Conservation (phyloP, 345 rosid species). For the Corchorus capsularis region DNA sequence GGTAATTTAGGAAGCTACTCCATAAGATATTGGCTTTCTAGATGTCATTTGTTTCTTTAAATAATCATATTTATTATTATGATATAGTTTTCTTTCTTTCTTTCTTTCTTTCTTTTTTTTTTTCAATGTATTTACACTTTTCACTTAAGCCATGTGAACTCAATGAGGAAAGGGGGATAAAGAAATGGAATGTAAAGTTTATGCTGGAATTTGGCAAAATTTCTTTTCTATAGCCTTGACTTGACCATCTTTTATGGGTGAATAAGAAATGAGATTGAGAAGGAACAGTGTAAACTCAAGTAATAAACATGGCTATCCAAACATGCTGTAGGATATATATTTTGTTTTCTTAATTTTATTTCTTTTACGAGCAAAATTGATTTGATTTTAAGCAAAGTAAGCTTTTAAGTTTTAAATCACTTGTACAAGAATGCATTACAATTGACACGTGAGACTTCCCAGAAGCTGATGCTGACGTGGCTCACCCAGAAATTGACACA, state of each 20-base stretch:
- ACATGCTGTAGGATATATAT: too few relatives aligned
- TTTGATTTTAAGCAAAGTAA: too few relatives aligned
- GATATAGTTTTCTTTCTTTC: neutral
- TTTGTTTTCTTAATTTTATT: too few relatives aligned
- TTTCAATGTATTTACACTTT: constrained; percentile 27
- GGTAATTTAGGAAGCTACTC: constrained; percentile 31
- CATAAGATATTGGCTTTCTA: constrained; percentile 5
- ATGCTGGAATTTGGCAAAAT: neutral
- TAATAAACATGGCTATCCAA: neutral
- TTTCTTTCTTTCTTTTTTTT: constrained; percentile 3
- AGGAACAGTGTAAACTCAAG: neutral
- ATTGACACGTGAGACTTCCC: too few relatives aligned
- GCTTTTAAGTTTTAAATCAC: too few relatives aligned
- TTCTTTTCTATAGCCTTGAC: neutral
- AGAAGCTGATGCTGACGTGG: too few relatives aligned
- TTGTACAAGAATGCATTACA: too few relatives aligned
- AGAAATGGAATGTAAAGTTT: constrained; percentile 15
- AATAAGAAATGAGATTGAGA: neutral
- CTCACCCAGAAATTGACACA: too few relatives aligned
- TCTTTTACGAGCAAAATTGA: too few relatives aligned
- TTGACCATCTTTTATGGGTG: constrained; percentile 4
- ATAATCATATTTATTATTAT: neutral
- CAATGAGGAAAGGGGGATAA: neutral
- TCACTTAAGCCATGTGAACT: constrained; percentile 9
- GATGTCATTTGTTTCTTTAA: constrained; percentile 6